A percentile compares a stretch with the other conserved stretches of the same genome.
These are phyloP conservation scores for Echria macrotheca DNA, from an alignment of 495 filamentous ascomycete genomes.

Conservation along the genomic window DNA sequence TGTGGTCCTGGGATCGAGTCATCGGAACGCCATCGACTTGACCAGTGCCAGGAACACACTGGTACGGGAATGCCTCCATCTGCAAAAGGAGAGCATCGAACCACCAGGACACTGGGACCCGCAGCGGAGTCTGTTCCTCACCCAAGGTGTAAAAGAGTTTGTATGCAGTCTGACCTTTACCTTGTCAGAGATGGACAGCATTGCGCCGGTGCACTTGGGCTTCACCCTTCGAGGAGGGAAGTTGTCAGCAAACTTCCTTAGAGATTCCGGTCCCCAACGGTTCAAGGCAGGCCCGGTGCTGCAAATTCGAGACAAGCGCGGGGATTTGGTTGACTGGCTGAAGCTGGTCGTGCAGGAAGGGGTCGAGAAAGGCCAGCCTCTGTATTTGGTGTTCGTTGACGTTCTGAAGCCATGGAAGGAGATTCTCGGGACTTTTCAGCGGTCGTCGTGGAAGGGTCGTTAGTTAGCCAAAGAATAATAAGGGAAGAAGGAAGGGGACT, in stretches of 20 bases:
- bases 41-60: slow-evolving; percentile 5
- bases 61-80: background rate
- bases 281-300: background rate
- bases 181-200: background rate
- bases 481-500: too few species aligned
- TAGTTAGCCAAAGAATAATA: too few species aligned
- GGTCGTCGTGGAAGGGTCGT: too few species aligned
- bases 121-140: slow-evolving; percentile 13
- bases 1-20: slow-evolving; percentile 10
- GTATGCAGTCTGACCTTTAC: background rate
- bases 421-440: too few species aligned
- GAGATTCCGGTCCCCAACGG: background rate
- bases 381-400: slow-evolving; percentile 5
- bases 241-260: background rate
- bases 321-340: background rate
- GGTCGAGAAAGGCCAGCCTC: slow-evolving; percentile 5
- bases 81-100: background rate
- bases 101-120: slow-evolving; percentile 18
- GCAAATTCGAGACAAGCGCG: slow-evolving; percentile 1
- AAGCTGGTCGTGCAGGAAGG: background rate
- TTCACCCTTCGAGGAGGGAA: background rate
- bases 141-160: slow-evolving; percentile 11
- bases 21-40: slow-evolving; percentile 14
- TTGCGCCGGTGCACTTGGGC: background rate
- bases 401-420: background rate